Percentiles rank a stretch among this genome's conserved stretches.
phyloP scores from a whole-genome alignment of 202 grass and related monocot species.

The Cymbopogon flexuosus region DNA sequence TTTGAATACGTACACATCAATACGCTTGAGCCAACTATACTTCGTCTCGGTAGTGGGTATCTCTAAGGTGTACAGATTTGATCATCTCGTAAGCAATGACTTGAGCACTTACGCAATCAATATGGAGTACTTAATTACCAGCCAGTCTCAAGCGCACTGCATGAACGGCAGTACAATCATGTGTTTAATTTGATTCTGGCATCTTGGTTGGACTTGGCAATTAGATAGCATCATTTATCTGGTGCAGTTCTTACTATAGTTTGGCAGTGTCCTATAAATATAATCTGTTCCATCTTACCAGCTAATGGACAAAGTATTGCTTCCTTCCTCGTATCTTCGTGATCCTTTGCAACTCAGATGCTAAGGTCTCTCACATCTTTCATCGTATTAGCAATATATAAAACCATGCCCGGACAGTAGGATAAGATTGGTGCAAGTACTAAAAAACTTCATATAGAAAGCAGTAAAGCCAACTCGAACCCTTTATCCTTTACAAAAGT shows the following conservation, averaged over 20 bases:
- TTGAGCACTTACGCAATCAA: not conserved
- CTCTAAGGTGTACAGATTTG: not conserved
- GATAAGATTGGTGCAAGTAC: not conserved
- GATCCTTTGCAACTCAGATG: not conserved
- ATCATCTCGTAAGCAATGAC: slow-evolving; percentile 7
- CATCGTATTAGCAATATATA: not conserved
- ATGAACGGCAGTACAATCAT: not conserved
- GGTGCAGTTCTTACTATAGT: not conserved
- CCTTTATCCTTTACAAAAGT: not conserved
- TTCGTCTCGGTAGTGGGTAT: too few relatives aligned
- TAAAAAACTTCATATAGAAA: not conserved
- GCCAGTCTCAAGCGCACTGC: not conserved
- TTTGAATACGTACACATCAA: too few relatives aligned
- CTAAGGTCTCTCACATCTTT: not conserved
- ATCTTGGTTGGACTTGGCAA: not conserved
- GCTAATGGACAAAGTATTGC: not conserved
- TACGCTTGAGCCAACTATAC: too few relatives aligned
- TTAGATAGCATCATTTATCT: not conserved
- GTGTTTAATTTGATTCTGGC: not conserved
- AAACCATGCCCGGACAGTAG: not conserved
- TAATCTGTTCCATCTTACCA: not conserved
- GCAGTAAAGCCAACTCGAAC: not conserved
- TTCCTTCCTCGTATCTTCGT: not conserved
- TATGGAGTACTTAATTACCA: not conserved
- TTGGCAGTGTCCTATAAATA: not conserved